Conservation (phyloP, 352 stramenopile species). For the Phytophthora pluvialis region DNA sequence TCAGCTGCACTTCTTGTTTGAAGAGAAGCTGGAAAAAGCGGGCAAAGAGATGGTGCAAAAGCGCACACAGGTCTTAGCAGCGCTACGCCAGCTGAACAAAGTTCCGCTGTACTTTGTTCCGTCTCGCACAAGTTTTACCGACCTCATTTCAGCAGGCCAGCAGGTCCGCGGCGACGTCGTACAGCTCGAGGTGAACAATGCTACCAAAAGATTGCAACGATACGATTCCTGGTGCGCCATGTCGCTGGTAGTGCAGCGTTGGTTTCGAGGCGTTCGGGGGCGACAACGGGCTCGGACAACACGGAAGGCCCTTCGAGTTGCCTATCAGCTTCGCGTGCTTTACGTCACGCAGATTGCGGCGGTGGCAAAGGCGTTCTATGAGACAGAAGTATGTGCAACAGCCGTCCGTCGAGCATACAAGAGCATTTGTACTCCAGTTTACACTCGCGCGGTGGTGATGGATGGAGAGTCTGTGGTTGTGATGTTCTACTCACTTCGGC, state of each 20-base stretch:
- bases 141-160: slow-evolving; percentile 61
- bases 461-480: slow-evolving; percentile 67
- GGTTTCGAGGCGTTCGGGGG: slow-evolving; percentile 60
- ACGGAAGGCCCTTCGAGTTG: slow-evolving; percentile 41
- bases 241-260: slow-evolving; percentile 57
- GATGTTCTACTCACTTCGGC: slow-evolving; percentile 55
- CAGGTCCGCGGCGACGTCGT: slow-evolving; percentile 74
- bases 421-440: slow-evolving; percentile 47
- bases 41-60: slow-evolving; percentile 65
- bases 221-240: slow-evolving; percentile 73
- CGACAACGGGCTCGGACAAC: slow-evolving; percentile 34
- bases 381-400: slow-evolving; percentile 22
- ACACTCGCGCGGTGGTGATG: slow-evolving; percentile 51
- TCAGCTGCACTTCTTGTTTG: slow-evolving; percentile 73
- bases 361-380: slow-evolving; percentile 44
- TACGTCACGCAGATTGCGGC: slow-evolving; percentile 38
- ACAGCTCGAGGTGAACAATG: slow-evolving; percentile 68
- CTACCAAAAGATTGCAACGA: slow-evolving; percentile 57
- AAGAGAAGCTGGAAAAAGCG: slow-evolving; percentile 55
- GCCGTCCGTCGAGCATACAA: slow-evolving; percentile 45
- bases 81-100: slow-evolving; percentile 62
- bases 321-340: slow-evolving; percentile 32
- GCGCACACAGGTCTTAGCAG: slow-evolving; percentile 51
- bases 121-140: slow-evolving; percentile 49
- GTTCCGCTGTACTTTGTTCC: slow-evolving; percentile 63